Conservation (phyloP, 176 grass and related monocot genomes). For the Triticum monococcum region DNA sequence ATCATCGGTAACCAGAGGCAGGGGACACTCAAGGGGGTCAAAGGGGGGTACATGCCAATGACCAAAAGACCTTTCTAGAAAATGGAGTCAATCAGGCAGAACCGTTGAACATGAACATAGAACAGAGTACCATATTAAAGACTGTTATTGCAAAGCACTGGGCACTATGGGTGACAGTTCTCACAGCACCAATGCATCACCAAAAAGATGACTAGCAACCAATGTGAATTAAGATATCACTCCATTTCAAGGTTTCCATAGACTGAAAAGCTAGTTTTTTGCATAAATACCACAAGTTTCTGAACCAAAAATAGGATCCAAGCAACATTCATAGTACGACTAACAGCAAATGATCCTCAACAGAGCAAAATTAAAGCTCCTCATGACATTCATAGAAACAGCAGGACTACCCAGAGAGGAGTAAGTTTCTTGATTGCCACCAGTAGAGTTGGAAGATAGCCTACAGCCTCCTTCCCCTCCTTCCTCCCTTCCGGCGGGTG, state of each 20-base stretch:
- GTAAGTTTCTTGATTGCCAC: conserved; percentile 18
- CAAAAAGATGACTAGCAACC: neutral
- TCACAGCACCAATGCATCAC: rapidly evolving
- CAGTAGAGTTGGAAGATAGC: neutral
- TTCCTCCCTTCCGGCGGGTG: conserved; percentile 83
- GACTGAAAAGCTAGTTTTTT: conserved; percentile 8
- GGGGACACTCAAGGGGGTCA: too few relatives aligned
- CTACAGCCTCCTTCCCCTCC: conserved; percentile 81
- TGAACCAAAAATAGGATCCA: conserved; percentile 29
- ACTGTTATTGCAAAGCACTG: too few relatives aligned
- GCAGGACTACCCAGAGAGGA: conserved; percentile 1
- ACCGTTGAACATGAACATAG: too few relatives aligned
- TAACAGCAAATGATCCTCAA: conserved; percentile 36
- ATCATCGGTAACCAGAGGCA: too few relatives aligned
- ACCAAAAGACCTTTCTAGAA: too few relatives aligned
- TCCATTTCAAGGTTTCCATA: neutral
- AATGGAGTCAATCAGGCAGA: too few relatives aligned
- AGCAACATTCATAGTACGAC: conserved; percentile 17
- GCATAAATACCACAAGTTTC: conserved; percentile 14
- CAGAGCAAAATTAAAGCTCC: conserved; percentile 45
- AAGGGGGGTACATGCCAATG: too few relatives aligned
- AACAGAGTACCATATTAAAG: too few relatives aligned
- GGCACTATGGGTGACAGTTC: too few relatives aligned
- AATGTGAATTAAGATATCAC: neutral
- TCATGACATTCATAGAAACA: conserved; percentile 6